These are phyloP conservation scores for Nothophoma quercina DNA, from an alignment of 2,329 filamentous ascomycete species.

Conservation along the genomic window DNA sequence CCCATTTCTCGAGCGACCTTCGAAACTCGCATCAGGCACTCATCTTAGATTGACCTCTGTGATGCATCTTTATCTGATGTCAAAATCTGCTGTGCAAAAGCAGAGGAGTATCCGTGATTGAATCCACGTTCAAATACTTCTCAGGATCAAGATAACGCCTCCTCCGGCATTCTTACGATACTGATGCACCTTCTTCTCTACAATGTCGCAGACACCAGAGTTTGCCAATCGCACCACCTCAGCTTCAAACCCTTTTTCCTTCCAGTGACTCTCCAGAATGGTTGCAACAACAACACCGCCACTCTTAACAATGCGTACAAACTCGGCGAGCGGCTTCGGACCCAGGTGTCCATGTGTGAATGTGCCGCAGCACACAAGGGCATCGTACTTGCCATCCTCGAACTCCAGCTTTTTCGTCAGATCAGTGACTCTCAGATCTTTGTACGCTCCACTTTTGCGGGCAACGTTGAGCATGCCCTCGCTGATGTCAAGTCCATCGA, in stretches of 20 bases:
- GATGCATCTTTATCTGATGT: too few relatives aligned
- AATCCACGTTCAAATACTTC: constrained; percentile 2
- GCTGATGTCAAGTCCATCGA: constrained; percentile 63
- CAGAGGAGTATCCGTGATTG: too few relatives aligned
- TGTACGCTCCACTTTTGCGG: constrained; percentile 57
- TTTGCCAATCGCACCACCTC: constrained; percentile 52
- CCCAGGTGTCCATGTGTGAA: constrained; percentile 65
- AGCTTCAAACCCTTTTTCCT: constrained; percentile 56
- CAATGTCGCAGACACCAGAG: constrained; percentile 48
- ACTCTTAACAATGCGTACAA: constrained; percentile 58
- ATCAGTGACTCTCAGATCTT: constrained; percentile 55
- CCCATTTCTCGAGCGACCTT: too few relatives aligned
- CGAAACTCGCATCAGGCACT: too few relatives aligned
- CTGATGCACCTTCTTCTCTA: constrained; percentile 40
- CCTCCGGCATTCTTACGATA: constrained; percentile 40
- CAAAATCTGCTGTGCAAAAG: too few relatives aligned
- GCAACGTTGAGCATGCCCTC: constrained; percentile 63
- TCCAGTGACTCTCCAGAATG: constrained; percentile 60
- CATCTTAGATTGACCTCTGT: too few relatives aligned
- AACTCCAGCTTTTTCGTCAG: constrained; percentile 55
- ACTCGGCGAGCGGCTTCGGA: constrained; percentile 57
- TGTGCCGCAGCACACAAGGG: constrained; percentile 62
- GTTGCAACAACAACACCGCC: constrained; percentile 61
- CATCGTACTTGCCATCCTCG: constrained; percentile 56
- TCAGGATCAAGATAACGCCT: constrained; percentile 26